Base-by-base conservation (phyloP, 139 green algal genomes). In the Pleodorina starrii region DNA sequence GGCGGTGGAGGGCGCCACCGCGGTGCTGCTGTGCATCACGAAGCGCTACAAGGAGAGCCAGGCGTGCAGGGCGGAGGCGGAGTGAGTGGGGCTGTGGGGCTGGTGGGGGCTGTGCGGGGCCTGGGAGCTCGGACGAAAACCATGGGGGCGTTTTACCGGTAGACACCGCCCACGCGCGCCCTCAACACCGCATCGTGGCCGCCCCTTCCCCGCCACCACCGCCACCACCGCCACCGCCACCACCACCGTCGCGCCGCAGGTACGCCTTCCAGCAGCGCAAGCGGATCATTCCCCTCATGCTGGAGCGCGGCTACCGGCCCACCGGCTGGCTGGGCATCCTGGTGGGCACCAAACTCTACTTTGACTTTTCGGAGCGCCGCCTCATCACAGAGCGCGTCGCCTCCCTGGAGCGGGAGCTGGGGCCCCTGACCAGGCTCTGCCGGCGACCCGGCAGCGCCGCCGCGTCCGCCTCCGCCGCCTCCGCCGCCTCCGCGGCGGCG, bases 41-140 rank as follows among this genome's bases (percentile, higher is more conserved):
- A 87, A 91, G 63, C 48, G 76, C 54, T 93, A 93, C 73, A 93
- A 91, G 73, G 90, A 93, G 90, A 89, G 73, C 74, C 90, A 93
- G 77, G 90, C 90, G 35, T 93, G 90, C 88, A 89, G 89, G 40
- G 90, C 89, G 5, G 89, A 92, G 89, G 91, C 91, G 0, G 91
- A 92, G 79, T 73, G 63, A 73, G 63, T 73, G 63, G 11, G 11
- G 10, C 48, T 57, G 48, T 57, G 48, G 48, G 48, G 48, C 11
- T 57, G 10, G 48, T 12, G 48, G 48, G 48, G 48, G 48, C 11
- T 10, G 48, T 57, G 48, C 48, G 10, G 48, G 12, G 48, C n/a
- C n/a, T n/a, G n/a, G n/a, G n/a, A n/a, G n/a, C n/a, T n/a, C n/a
- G n/a, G n/a, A n/a, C n/a, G n/a, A n/a, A n/a, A n/a, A n/a, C n/a